Base-by-base conservation (phyloP, 352 stramenopile genomes). In the Phytopythium chamaehyphon region DNA sequence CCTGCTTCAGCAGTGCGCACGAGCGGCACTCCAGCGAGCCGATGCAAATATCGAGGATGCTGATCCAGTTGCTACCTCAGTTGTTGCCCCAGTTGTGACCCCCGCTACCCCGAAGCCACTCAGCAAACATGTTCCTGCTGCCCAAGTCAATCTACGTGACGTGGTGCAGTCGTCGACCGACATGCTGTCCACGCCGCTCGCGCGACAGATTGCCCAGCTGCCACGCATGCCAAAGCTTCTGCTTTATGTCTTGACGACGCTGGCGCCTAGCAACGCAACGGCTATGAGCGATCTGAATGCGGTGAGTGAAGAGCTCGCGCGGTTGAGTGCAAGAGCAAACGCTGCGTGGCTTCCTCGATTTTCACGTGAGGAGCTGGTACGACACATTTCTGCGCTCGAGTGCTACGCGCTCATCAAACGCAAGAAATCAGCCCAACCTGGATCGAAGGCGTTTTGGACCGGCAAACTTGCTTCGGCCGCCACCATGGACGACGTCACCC, bases 331-430 rank as follows among this genome's bases (percentile, higher is more conserved):
- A 2, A 46, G 62, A 0, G 47, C 62, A 1, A 61, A 57, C n/a
- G 71, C 76, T 22, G 73, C 64, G 37, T 90, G 79, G 79, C 58
- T 90, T 9, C 73, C 76, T 7, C 56, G 58, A 10, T 82, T 90
- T 37, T 73, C 70, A 2, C 70, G 68, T 14, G 72, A 88, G 19
- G 76, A 90, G 35, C 51, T 86, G 18, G 76, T 84, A 52, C 70
- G 66, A 36, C 76, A 86, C 55, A 40, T 90, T 6, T 73, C 70
- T 26, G 72, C 76, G 12, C 73, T 90, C 39, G 76, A 86, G 54
- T 90, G 79, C 59, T 90, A 88, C 47, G 79, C 76, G 21, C 63
- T 90, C 16, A 53, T 86, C 16, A 83, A 75, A 53, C 71, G 67
- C 11, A 57, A 58, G 2, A 21, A 40, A 37, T 28, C 18, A 15